Base-by-base conservation (phyloP, 148 eudicot species). In the Polygonum aviculare region DNA sequence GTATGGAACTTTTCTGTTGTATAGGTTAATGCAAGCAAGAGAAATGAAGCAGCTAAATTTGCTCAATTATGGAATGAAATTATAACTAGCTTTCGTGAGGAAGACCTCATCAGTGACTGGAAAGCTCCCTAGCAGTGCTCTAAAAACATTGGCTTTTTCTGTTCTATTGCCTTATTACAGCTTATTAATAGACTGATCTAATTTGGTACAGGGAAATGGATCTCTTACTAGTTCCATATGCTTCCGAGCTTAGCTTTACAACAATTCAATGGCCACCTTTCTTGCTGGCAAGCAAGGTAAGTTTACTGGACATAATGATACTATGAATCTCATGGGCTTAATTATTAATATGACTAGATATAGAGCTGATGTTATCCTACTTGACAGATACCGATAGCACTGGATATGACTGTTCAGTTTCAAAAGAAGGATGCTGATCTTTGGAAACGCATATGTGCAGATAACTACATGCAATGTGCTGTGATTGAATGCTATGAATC, bases 221-320 rank as follows among this genome's bases (percentile, higher is more conserved):
- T 83, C 81, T 91, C 62, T 78, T 94, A 78, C 78, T 91, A 31
- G 91, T 90, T 72, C 95, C 98, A 62, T 91, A 90, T 83, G 84
- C 95, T 39, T 94, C 91, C n/a, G 97, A 90, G 85, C 87, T 91
- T 73, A 87, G 89, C 82, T 87, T 91, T 75, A 90, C 84, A 75
- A 75, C 89, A 50, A 88, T 93, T 77, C 98, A 88, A 75, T 91
- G 98, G 98, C 97, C 97, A 18, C 94, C 93, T 3, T 94, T 91
- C 83, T 78, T 94, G 82, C 91, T 90, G 76, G 94, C 94, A 51
- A 88, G 94, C 88, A 90, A 90, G 87, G 94, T 85, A 49, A 76
- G 78, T 11, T 74, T 72, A 67, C 18, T 72, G 75, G 74, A 72
- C 54, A 19, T 48, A 72, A 51, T 41, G 38, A 41, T 26, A 44